Base-by-base conservation (phyloP, 768 basidiomycete species). In the Exidia glandulosa region DNA sequence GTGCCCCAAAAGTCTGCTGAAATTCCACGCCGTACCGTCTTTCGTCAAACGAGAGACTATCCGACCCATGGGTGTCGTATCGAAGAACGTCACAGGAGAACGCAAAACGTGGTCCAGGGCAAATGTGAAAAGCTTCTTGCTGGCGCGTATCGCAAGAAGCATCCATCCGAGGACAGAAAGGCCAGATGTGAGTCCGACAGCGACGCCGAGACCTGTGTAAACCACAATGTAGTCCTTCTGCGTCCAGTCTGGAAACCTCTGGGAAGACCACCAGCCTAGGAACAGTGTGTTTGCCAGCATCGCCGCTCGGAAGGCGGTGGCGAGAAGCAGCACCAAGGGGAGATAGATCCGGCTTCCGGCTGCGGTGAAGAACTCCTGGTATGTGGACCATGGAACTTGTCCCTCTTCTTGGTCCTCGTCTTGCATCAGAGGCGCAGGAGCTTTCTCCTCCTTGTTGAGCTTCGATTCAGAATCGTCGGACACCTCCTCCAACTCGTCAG, bases 201-300 rank as follows among this genome's bases (percentile, higher is more conserved):
- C 78, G 23, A 73, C 73, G 58, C 83, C 82, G 68, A 61, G 72
- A 36, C 71, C 72, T 13, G 75, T 75, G 65, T 79, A 79, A 1
- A 77, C 65, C 0, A 66, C 85, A 80, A 91, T 90, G 68, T 91
- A 91, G 33, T 83, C 73, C 0, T 78, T 80, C 67, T 86, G 80
- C 3, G 41, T 67, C 66, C 87, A 85, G 2, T 80, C 78, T 4
- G 65, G 61, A 19, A 89, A 79, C 19, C 73, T 78, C n/a, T 74
- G 60, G 1, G 76, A 74, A 0, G 83, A 83, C 88, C 88, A 91
- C 64, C 84, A 88, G 0, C 87, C 87, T n/a, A 91, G 76, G 73
- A 86, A 82, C 3, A 90, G 68, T 31, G 79, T 84, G 62, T 80
- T 84, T 0, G 77, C 81, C 32, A 89, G 82, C 70, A 75, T 72